Percentiles rank a stretch among this genome's conserved stretches.
These are phyloP conservation scores for Carex scoparia DNA, from an alignment of 176 grass and related monocot species.

Conservation along the genomic window DNA sequence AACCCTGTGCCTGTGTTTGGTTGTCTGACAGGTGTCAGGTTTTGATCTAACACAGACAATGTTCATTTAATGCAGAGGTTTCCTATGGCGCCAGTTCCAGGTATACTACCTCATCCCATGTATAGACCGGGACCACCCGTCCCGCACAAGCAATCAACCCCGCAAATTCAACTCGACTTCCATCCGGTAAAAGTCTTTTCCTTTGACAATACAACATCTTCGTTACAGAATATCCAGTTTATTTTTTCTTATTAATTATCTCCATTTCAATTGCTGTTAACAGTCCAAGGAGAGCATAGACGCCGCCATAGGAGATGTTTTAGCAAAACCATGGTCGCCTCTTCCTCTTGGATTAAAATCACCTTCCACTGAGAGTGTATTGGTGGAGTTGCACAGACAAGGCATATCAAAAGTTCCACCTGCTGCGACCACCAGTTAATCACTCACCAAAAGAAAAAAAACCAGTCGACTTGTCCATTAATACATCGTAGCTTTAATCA, in stretches of 20 bases:
- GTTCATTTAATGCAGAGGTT: constrained; percentile 46
- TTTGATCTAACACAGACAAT: not conserved
- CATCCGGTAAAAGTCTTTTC: constrained; percentile 41
- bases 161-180: constrained; percentile 55
- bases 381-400: constrained; percentile 74
- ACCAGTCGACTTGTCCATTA: constrained; percentile 45
- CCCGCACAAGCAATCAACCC: constrained; percentile 35
- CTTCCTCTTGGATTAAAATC: constrained; percentile 89
- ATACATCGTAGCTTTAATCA: constrained; percentile 10
- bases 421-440: not conserved
- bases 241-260: not conserved
- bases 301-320: constrained; percentile 92
- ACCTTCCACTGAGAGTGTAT: constrained; percentile 63
- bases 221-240: not conserved
- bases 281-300: constrained; percentile 87
- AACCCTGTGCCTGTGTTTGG: not conserved
- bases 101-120: constrained; percentile 44
- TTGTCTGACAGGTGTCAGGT: not conserved
- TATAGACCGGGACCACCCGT: constrained; percentile 44
- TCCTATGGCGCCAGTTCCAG: constrained; percentile 36
- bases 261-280: constrained; percentile 6
- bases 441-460: not conserved
- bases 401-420: constrained; percentile 67
- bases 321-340: constrained; percentile 88
- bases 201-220: not conserved